A percentile compares a stretch with the other conserved stretches of the same genome.
Evolutionary conservation across 768 basidiomycete species (phyloP).

Genomic region (Lepiota brunneoincarnata): DNA sequence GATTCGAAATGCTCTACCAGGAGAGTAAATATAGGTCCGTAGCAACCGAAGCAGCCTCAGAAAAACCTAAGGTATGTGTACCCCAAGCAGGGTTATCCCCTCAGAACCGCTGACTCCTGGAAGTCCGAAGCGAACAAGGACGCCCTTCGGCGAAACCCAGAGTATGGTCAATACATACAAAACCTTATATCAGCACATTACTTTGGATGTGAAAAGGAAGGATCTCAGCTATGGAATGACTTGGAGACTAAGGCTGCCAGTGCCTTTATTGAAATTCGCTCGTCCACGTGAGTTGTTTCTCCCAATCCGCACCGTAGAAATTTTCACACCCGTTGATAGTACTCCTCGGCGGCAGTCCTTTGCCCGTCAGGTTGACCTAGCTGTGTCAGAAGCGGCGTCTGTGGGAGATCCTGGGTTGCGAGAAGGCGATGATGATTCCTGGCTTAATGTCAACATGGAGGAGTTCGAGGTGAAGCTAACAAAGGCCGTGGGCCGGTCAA

Average conservation of each 20-base stretch:
- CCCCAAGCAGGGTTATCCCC: background rate
- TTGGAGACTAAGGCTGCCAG: constrained; percentile 70
- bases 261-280: constrained; percentile 60
- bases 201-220: constrained; percentile 76
- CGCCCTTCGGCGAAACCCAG: constrained; percentile 59
- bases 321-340: constrained; percentile 26
- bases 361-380: constrained; percentile 65
- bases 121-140: constrained; percentile 70
- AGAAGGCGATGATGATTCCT: constrained; percentile 74
- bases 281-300: constrained; percentile 56
- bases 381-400: constrained; percentile 44
- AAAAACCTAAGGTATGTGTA: constrained; percentile 48
- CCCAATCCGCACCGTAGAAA: background rate
- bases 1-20: constrained; percentile 95
- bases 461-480: constrained; percentile 76
- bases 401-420: constrained; percentile 19
- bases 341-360: constrained; percentile 72
- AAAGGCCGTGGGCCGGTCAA: constrained; percentile 30
- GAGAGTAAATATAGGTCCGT: constrained; percentile 67
- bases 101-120: background rate
- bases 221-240: constrained; percentile 71
- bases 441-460: constrained; percentile 79
- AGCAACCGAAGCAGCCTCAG: constrained; percentile 29
- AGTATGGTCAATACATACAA: constrained; percentile 69
- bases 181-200: constrained; percentile 65